Conservation (phyloP, 2,329 filamentous ascomycete species). For the Xylaria sp. region DNA sequence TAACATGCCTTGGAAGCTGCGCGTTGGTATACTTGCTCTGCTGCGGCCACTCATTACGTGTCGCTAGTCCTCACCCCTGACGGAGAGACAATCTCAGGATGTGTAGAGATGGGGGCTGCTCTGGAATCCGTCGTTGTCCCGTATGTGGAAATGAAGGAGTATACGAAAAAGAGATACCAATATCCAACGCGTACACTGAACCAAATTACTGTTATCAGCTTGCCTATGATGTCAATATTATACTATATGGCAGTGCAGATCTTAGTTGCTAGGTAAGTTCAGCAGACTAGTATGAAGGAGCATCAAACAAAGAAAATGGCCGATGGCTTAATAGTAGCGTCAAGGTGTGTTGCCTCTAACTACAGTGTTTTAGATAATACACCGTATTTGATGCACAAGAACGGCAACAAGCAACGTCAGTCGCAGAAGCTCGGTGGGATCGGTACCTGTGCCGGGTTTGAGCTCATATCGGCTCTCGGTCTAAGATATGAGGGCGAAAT, state of each 20-base stretch:
- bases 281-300: neutral
- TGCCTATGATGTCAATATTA: neutral
- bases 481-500: constrained; percentile 5
- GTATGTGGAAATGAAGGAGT: constrained; percentile 6
- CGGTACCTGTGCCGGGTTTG: neutral
- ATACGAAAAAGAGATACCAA: constrained; percentile 9
- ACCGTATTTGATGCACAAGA: neutral
- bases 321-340: neutral
- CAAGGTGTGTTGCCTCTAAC: neutral
- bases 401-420: neutral
- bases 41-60: constrained; percentile 20
- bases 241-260: neutral
- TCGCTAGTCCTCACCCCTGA: constrained; percentile 16
- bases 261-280: neutral
- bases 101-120: neutral
- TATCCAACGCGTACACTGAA: neutral
- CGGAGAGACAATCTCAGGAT: neutral
- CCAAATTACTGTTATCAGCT: neutral
- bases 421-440: neutral
- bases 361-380: neutral
- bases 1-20: neutral
- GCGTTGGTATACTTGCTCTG: constrained; percentile 6
- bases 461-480: constrained; percentile 20
- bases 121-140: neutral
- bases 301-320: neutral